Percentiles rank a stretch among this genome's conserved stretches.
phyloP scores from a whole-genome alignment of 2,329 filamentous ascomycete genomes.

The Aspergillus phoenicis region DNA sequence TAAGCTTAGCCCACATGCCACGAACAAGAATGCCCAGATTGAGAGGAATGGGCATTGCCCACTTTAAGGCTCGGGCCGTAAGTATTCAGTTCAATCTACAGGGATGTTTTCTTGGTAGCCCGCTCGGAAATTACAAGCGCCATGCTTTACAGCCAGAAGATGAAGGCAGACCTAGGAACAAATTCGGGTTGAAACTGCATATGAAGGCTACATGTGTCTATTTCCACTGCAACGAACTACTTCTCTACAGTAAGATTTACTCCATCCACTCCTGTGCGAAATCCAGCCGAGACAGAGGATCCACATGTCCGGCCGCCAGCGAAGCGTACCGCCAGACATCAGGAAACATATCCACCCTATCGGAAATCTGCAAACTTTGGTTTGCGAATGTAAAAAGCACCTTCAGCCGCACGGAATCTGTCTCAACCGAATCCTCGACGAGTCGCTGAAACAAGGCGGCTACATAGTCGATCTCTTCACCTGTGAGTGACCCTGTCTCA shows the following conservation, averaged over 20 bases:
- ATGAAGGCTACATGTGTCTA: too few relatives aligned
- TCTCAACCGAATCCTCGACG: neutral
- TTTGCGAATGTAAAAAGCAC: neutral
- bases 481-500: neutral
- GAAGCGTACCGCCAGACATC: neutral
- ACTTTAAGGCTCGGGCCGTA: neutral
- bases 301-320: neutral
- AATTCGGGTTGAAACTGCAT: too few relatives aligned
- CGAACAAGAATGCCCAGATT: neutral
- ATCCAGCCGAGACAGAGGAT: neutral
- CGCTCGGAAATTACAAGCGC: neutral
- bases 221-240: too few relatives aligned
- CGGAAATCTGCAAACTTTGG: neutral
- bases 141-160: neutral
- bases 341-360: neutral
- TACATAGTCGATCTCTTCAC: neutral
- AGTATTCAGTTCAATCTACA: neutral
- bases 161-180: too few relatives aligned
- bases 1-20: neutral
- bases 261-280: neutral
- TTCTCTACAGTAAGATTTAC: too few relatives aligned
- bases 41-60: neutral
- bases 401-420: neutral
- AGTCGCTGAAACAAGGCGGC: neutral
- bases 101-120: neutral